These are phyloP conservation scores for Xylaria sp. DNA, from an alignment of 2,329 filamentous ascomycete species.

Conservation along the genomic window DNA sequence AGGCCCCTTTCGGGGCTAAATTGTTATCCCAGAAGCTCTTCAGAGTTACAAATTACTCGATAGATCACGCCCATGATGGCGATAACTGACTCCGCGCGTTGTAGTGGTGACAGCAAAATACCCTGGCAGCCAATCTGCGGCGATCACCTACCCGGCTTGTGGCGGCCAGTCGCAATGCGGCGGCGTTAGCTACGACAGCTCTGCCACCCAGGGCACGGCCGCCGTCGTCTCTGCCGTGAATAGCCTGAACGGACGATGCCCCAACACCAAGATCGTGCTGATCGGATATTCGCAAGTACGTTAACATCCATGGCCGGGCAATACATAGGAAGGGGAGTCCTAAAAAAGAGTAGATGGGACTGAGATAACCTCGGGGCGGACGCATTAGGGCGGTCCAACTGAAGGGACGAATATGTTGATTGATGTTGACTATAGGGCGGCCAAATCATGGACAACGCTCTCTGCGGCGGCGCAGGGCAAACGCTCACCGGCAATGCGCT, in stretches of 20 bases:
- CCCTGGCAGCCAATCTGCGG: constrained; percentile 55
- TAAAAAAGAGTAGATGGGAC: not conserved
- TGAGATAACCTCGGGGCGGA: not conserved
- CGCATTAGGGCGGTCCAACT: not conserved
- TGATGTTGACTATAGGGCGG: constrained; percentile 58
- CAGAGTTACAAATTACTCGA: not conserved
- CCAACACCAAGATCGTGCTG: constrained; percentile 66
- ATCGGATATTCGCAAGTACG: constrained; percentile 69
- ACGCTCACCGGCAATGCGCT: constrained; percentile 59
- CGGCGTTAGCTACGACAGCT: constrained; percentile 65
- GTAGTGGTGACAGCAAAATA: constrained; percentile 45
- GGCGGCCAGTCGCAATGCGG: constrained; percentile 68
- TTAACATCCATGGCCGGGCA: not conserved
- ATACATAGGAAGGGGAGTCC: not conserved
- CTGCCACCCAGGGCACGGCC: constrained; percentile 63
- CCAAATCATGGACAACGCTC: constrained; percentile 71
- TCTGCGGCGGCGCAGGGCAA: constrained; percentile 67
- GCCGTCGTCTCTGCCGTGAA: constrained; percentile 69
- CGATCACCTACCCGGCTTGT: constrained; percentile 66
- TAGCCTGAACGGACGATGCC: constrained; percentile 64
- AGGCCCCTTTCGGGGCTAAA: not conserved
- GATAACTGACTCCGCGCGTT: not conserved
- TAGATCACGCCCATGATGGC: not conserved
- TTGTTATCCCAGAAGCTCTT: not conserved
- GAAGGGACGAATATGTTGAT: constrained; percentile 1